Evolutionary conservation across 495 filamentous ascomycete genomes (phyloP).

Genomic region (Penicillium desertorum): DNA sequence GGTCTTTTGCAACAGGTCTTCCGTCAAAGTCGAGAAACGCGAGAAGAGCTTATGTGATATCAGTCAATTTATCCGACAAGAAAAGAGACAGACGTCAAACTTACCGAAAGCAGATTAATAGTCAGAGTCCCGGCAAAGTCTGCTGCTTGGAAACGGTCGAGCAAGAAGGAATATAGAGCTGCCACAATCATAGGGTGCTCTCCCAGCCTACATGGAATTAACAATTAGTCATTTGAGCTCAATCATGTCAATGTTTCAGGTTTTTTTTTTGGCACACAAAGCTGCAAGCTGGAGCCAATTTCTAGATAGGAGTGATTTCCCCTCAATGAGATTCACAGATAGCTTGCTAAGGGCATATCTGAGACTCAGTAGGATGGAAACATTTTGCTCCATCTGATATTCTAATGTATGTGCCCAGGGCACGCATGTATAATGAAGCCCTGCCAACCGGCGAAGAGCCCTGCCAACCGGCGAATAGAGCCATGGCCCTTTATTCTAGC

Average conservation of each 20-base stretch:
- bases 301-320: constrained; percentile 6
- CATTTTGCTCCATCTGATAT: neutral
- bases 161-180: constrained; percentile 61
- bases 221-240: constrained; percentile 31
- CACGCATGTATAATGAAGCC: constrained; percentile 4
- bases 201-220: constrained; percentile 47
- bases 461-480: neutral
- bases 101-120: constrained; percentile 61
- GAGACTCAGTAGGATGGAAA: constrained; percentile 4
- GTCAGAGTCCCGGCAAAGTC: constrained; percentile 65
- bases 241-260: constrained; percentile 6
- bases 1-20: constrained; percentile 59
- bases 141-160: constrained; percentile 62
- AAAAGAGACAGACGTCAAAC: constrained; percentile 1
- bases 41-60: constrained; percentile 54
- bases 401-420: constrained; percentile 2
- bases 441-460: neutral
- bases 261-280: neutral
- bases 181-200: constrained; percentile 57
- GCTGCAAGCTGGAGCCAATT: constrained; percentile 6
- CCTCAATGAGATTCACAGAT: neutral
- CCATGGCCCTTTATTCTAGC: constrained; percentile 30
- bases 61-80: constrained; percentile 4
- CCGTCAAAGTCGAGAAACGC: constrained; percentile 62
- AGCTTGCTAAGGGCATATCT: constrained; percentile 6